Evolutionary conservation across 1,139 yeast species (phyloP), one percentile per base, ranked within the genome.

Genomic region (Taphrina flavorubra): DNA sequence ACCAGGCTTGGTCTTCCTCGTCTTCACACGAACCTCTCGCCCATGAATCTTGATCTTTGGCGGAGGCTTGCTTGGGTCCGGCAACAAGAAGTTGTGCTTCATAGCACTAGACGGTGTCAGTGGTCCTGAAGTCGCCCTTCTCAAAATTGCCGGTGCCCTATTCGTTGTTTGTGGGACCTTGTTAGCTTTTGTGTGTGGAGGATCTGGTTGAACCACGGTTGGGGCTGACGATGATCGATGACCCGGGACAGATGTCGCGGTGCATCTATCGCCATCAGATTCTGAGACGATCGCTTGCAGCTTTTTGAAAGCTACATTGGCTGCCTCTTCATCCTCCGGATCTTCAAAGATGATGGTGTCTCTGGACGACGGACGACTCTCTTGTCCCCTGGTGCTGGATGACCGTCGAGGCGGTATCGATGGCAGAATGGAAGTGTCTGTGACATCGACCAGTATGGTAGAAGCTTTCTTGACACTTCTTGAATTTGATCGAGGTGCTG

Each of bases 111-210:
- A 42, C 16, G 67, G 67, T 14, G 67, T 63, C 37, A 63, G 49
- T 2, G 67, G 67, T 11, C 67, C 67, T 6, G 67, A 63, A 5
- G 55, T 63, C 11, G 67, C 67, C 13, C 67, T 46, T 53, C 67
- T 42, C 14, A 63, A 20, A 11, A 51, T 39, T 13, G 40, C 34
- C 13, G 65, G 37, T n/a, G 58, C 37, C 40, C 39, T 49, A 25
- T 2, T 25, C 31, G 31, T 25, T 31, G 37, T 36, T n/a, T 34
- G 7, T 18, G 10, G 58, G 5, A 14, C 44, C 49, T 8, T 37
- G 11, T 18, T 49, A 10, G 49, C 13, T 18, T 11, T 36, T 42
- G 39, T 13, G 11, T 13, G 44, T 2, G 49, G 37, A n/a, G 14
- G 16, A 16, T 36, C 37, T 10, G 46, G 37, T 10, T 34, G 65